Base-by-base conservation (phyloP, 1,139 yeast species). In the Geotrichum aggregatum region DNA sequence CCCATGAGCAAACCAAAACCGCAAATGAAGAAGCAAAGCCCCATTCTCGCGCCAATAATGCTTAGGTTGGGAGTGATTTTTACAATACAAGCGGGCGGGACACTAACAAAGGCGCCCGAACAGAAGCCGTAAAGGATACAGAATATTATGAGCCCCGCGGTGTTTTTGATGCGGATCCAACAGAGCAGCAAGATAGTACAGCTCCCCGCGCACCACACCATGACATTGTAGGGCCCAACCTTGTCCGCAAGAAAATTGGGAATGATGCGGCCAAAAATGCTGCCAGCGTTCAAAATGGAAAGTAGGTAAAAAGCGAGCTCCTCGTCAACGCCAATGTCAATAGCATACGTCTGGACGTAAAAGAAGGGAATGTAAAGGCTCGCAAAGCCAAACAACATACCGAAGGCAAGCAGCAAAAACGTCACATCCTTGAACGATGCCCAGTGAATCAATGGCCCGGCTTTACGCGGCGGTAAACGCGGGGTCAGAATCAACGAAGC, bases 1-100 rank as follows among this genome's bases (percentile, higher is more conserved):
- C 80, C 76, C 1, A 75, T 69, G 39, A 84, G 68, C 13, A 80
- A 72, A 33, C 82, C 80, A 58, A 83, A 74, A 1, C 67, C 64
- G 3, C 83, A 74, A 49, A 82, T 77, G 33, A 80, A 72, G 59
- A 81, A 79, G 58, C 78, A 77, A 69, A 82, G 75, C 0, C 88
- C 84, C 62, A 82, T 78, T 26, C 86, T 75, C 54, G 79, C 63
- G 1, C 71, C 71, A 1, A 66, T 55, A 14, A 59, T 49, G n/a
- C 61, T 50, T 46, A 68, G 76, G 50, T 75, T 76, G 21, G 78
- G 76, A 3, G 84, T 78, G 33, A 84, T 78, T 59, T 80, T 83
- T 1, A 71, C 64, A 11, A 72, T 58, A 38, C 71, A 65, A 0
- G 73, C 69, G 0, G 79, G 76, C 0, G 76, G 73, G 36, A 77